phyloP scores from a whole-genome alignment of 176 grass and related monocot genomes.

The Oryza glumipatula region DNA sequence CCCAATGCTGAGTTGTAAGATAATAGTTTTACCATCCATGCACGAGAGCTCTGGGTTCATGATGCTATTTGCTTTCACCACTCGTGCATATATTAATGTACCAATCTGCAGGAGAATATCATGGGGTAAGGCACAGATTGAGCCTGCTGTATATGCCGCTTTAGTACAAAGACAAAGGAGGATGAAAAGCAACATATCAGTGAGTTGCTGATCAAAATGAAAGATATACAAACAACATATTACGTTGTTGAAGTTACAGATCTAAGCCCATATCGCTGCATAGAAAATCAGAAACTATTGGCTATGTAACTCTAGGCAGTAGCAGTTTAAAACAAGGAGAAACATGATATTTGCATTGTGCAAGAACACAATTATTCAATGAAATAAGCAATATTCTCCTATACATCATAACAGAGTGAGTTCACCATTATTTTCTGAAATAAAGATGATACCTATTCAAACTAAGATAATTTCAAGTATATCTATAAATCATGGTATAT shows the following conservation, averaged over 20 bases:
- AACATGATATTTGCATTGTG: not conserved
- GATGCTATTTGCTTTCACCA: conserved; percentile 91
- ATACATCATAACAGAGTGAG: not conserved
- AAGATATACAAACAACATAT: not conserved
- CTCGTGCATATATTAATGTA: conserved; percentile 81
- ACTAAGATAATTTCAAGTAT: not conserved
- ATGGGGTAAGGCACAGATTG: not conserved
- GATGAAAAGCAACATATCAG: not conserved
- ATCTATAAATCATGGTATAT: not conserved
- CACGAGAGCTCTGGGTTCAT: conserved; percentile 97
- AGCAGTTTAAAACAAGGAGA: not conserved
- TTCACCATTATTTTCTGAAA: conserved; percentile 5
- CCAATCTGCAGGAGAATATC: conserved; percentile 70
- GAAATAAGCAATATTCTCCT: not conserved
- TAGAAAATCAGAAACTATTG: conserved; percentile 23
- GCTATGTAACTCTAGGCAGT: not conserved
- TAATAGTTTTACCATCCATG: conserved; percentile 79
- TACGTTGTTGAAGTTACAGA: not conserved
- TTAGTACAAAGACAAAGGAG: not conserved
- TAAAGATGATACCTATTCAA: conserved; percentile 3
- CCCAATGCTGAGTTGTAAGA: not conserved
- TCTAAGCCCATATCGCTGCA: conserved; percentile 3
- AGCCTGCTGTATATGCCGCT: not conserved
- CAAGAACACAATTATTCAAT: conserved; percentile 11
- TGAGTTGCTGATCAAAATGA: conserved; percentile 19